These are phyloP conservation scores for Moesziomyces parantarcticus DNA, from an alignment of 1,284 basidiomycete species.

Conservation along the genomic window DNA sequence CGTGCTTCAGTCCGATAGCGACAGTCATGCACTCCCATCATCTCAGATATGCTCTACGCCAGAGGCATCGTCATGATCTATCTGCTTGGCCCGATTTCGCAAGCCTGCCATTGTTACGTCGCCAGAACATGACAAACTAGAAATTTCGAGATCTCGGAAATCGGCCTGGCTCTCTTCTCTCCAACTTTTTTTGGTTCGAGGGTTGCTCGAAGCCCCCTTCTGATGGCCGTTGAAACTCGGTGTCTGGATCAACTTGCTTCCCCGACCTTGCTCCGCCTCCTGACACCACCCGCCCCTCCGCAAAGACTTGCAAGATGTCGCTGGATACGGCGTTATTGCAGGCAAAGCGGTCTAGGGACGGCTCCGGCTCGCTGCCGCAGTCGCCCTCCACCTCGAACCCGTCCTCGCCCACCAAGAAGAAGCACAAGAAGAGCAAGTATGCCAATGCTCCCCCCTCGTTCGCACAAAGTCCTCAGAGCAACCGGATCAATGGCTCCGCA, in stretches of 20 bases:
- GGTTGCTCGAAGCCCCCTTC: too few species aligned
- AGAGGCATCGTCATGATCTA: too few species aligned
- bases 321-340: conserved; percentile 4
- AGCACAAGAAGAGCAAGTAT: conserved; percentile 49
- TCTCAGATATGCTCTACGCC: too few species aligned
- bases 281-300: neutral
- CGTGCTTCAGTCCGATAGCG: too few species aligned
- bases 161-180: too few species aligned
- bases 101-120: too few species aligned
- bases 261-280: neutral
- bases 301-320: conserved; percentile 6
- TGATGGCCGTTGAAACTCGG: too few species aligned
- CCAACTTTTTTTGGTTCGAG: too few species aligned
- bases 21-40: too few species aligned
- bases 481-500: neutral
- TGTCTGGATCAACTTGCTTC: neutral
- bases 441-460: conserved; percentile 34
- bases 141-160: too few species aligned
- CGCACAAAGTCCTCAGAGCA: neutral
- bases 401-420: conserved; percentile 27
- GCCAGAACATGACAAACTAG: too few species aligned
- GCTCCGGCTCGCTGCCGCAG: conserved; percentile 5
- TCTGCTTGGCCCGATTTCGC: too few species aligned
- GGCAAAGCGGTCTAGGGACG: conserved; percentile 20
- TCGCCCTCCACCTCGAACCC: conserved; percentile 22